These are phyloP conservation scores for Echites panduratus DNA, from an alignment of 257 asterid genomes.

Conservation along the genomic window DNA sequence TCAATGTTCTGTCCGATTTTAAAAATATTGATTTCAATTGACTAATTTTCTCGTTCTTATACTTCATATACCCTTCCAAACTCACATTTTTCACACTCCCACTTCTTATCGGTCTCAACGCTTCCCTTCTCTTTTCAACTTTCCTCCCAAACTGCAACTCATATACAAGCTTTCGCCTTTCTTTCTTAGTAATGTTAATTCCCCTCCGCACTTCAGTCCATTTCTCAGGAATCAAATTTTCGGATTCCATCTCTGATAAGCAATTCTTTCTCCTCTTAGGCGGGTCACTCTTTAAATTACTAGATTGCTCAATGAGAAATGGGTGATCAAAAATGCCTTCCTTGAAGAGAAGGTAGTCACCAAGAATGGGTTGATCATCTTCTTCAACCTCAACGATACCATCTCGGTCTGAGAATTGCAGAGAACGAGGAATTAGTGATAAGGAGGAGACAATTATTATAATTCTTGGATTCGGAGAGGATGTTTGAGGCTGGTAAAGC, in stretches of 20 bases:
- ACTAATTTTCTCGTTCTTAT: slow-evolving; percentile 52
- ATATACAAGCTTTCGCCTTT: slow-evolving; percentile 57
- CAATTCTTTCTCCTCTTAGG: slow-evolving; percentile 11
- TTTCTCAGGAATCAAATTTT: slow-evolving; percentile 73
- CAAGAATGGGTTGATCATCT: slow-evolving; percentile 50
- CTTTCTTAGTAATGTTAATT: slow-evolving; percentile 76
- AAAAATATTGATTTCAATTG: slow-evolving; percentile 82
- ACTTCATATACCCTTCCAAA: too few relatives aligned
- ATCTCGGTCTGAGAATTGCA: slow-evolving; percentile 29
- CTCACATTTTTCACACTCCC: too few relatives aligned
- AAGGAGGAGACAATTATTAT: slow-evolving; percentile 4
- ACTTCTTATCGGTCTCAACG: too few relatives aligned
- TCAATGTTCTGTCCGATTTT: too few relatives aligned
- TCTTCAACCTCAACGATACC: slow-evolving; percentile 30
- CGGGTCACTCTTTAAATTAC: slow-evolving; percentile 10
- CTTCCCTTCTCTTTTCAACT: too few relatives aligned
- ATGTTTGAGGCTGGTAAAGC: slow-evolving; percentile 19
- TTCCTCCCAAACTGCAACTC: too few relatives aligned
- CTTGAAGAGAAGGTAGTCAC: slow-evolving; percentile 86
- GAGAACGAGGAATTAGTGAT: slow-evolving; percentile 11
- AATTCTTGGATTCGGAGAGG: slow-evolving; percentile 5
- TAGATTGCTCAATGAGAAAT: slow-evolving; percentile 22
- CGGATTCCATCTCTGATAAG: slow-evolving; percentile 31
- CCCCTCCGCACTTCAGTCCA: slow-evolving; percentile 64
- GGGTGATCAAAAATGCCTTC: slow-evolving; percentile 86